Conservation (phyloP, 768 basidiomycete genomes). For the Amanita pseudoporphyria region DNA sequence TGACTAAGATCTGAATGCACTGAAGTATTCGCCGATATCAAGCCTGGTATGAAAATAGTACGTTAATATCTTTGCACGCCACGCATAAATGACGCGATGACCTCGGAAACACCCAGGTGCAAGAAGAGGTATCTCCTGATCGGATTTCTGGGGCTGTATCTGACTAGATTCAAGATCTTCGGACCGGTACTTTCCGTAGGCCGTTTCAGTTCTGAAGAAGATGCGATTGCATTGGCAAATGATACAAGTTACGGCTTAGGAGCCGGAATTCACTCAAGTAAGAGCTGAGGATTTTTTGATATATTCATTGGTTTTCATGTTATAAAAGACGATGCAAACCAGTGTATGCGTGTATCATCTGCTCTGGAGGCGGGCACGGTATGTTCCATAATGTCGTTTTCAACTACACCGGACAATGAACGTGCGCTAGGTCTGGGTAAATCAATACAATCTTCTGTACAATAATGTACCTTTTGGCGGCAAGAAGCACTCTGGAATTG, state of each 20-base stretch:
- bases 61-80: slow-evolving; percentile 16
- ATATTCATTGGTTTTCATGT: slow-evolving; percentile 9
- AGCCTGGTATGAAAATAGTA: slow-evolving; percentile 78
- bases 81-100: neutral
- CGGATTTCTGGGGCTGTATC: neutral
- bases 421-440: slow-evolving; percentile 70
- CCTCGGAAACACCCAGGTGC: slow-evolving; percentile 29
- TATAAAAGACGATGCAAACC: slow-evolving; percentile 59
- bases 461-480: slow-evolving; percentile 95
- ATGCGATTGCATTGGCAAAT: slow-evolving; percentile 79
- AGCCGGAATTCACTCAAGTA: slow-evolving; percentile 84
- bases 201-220: slow-evolving; percentile 79
- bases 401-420: slow-evolving; percentile 3
- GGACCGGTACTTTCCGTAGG: slow-evolving; percentile 86
- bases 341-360: slow-evolving; percentile 83
- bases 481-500: slow-evolving; percentile 86
- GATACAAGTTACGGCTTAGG: slow-evolving; percentile 87
- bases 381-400: slow-evolving; percentile 19
- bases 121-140: slow-evolving; percentile 50
- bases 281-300: slow-evolving; percentile 15
- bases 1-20: neutral
- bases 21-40: slow-evolving; percentile 76
- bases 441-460: slow-evolving; percentile 76
- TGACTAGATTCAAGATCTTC: slow-evolving; percentile 56
- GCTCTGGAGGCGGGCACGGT: slow-evolving; percentile 87